These are phyloP conservation scores for Sugiyamaella americana DNA, from an alignment of 805 yeast species.

Conservation along the genomic window DNA sequence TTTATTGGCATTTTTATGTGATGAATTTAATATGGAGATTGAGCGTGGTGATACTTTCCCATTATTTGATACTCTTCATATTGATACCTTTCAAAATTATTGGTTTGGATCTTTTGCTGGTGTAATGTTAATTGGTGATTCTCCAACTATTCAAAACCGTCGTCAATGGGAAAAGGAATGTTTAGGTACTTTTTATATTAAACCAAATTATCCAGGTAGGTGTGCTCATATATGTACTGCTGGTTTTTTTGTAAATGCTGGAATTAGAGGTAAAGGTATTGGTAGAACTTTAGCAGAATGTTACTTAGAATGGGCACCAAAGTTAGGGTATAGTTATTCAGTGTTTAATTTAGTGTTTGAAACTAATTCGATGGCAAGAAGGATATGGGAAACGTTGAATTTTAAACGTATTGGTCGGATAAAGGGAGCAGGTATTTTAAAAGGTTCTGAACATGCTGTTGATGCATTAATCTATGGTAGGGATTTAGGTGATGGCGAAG, in stretches of 20 bases:
- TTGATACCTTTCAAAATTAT: conserved; percentile 50
- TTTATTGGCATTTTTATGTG: conserved; percentile 71
- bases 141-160: conserved; percentile 40
- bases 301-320: conserved; percentile 84
- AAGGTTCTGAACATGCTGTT: conserved; percentile 77
- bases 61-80: conserved; percentile 34
- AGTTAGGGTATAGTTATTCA: conserved; percentile 77
- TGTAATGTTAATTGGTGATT: conserved; percentile 64
- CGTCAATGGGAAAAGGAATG: conserved; percentile 92
- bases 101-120: conserved; percentile 68
- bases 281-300: conserved; percentile 82
- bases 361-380: conserved; percentile 75
- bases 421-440: conserved; percentile 81
- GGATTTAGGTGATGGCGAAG: conserved; percentile 55
- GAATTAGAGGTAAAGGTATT: conserved; percentile 86
- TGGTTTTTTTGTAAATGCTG: conserved; percentile 83
- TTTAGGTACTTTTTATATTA: conserved; percentile 77
- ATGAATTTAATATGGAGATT: conserved; percentile 89
- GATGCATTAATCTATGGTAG: conserved; percentile 84
- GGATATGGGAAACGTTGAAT: conserved; percentile 67
- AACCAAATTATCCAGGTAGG: conserved; percentile 89
- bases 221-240: conserved; percentile 91
- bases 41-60: conserved; percentile 72
- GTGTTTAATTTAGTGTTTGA: conserved; percentile 84
- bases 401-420: conserved; percentile 76